Percentiles rank a stretch among this genome's conserved stretches.
phyloP scores from a whole-genome alignment of 2,329 filamentous ascomycete genomes.

The Chaetomium strumarium region DNA sequence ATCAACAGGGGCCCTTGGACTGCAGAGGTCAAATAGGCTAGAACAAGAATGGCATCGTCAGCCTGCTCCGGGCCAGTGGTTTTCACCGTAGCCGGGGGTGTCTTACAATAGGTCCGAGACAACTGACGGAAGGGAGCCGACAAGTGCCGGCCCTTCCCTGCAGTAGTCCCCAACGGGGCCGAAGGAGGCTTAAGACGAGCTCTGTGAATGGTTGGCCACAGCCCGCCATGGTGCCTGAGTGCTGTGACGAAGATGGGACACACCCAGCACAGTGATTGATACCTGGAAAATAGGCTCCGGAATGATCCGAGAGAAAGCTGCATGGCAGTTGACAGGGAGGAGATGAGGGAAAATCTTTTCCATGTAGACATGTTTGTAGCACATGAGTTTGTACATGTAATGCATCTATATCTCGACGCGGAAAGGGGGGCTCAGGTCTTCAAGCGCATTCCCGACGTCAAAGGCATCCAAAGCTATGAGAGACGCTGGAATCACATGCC shows the following conservation, averaged over 20 bases:
- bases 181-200: conserved; percentile 8
- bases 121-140: no score
- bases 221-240: neutral
- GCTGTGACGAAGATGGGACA: no score
- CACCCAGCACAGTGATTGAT: neutral
- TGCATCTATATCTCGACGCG: no score
- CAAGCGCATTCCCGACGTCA: neutral
- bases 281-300: no score
- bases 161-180: conserved; percentile 2
- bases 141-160: neutral
- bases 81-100: no score
- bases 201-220: neutral
- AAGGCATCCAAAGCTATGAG: neutral
- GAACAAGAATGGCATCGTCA: neutral
- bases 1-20: neutral
- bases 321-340: no score
- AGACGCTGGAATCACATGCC: neutral
- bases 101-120: neutral
- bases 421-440: neutral
- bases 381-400: no score
- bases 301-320: no score
- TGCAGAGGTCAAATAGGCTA: neutral
- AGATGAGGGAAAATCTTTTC: no score
- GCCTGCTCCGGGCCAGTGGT: no score
- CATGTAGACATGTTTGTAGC: no score